A percentile compares a stretch with the other conserved stretches of the same genome.
Evolutionary conservation across 2,329 filamentous ascomycete species (phyloP).

Genomic region (Chrysoporthe austroafricana): DNA sequence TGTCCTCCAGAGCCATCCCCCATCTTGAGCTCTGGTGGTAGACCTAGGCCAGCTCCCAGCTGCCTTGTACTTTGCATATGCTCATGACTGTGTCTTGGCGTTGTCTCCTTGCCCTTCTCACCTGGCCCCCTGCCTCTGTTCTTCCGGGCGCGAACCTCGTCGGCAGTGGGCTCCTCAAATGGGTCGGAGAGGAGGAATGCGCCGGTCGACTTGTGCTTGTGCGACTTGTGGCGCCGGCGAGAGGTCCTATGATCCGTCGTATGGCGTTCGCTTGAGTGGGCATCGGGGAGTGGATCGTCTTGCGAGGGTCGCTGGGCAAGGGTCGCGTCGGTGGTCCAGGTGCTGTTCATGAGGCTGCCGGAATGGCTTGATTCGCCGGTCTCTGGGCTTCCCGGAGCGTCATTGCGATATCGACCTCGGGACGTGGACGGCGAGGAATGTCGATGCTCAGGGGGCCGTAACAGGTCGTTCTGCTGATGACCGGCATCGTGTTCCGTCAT

Average conservation of each 20-base stretch:
- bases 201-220: conserved; percentile 51
- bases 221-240: conserved; percentile 34
- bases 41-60: conserved; percentile 14
- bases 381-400: conserved; percentile 42
- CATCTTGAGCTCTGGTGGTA: conserved; percentile 9
- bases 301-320: conserved; percentile 29
- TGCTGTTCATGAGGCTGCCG: conserved; percentile 34
- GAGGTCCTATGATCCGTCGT: conserved; percentile 25
- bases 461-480: conserved; percentile 24
- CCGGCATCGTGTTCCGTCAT: conserved; percentile 29
- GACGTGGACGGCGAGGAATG: conserved; percentile 7
- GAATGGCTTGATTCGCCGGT: conserved; percentile 49
- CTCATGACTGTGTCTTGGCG: conserved; percentile 19
- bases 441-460: conserved; percentile 15
- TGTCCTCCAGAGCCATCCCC: conserved; percentile 18
- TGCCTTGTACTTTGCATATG: conserved; percentile 8
- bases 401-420: conserved; percentile 14
- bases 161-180: conserved; percentile 36
- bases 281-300: conserved; percentile 15
- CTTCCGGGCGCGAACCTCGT: conserved; percentile 37
- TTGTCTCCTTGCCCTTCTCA: conserved; percentile 23
- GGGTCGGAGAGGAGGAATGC: conserved; percentile 56
- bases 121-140: conserved; percentile 23
- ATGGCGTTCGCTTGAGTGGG: background rate
- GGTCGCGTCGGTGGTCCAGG: conserved; percentile 26